These are phyloP conservation scores for Guillardia theta DNA, from an alignment of 78 protist species.

Conservation along the genomic window DNA sequence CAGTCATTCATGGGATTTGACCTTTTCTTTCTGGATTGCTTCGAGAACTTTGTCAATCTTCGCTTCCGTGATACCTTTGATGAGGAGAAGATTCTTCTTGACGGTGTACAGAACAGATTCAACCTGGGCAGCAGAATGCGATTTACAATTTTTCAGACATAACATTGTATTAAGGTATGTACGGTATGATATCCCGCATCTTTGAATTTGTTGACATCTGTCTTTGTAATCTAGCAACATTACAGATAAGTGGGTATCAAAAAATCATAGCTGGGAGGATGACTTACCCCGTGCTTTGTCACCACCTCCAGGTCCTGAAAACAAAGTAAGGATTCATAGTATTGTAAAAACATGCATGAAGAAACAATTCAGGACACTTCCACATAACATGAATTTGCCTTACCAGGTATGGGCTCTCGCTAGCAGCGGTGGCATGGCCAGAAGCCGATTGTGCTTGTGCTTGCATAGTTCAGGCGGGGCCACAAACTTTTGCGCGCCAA, in stretches of 20 bases:
- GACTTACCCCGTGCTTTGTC: not conserved
- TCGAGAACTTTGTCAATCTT: constrained; percentile 57
- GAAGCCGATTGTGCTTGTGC: no score
- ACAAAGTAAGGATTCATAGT: not conserved
- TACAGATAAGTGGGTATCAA: no score
- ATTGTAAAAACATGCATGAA: no score
- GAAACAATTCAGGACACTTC: no score
- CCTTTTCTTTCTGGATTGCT: constrained; percentile 41
- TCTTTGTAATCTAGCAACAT: constrained; percentile 34
- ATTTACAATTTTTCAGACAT: not conserved
- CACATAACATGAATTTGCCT: no score
- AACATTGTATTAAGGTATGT: not conserved
- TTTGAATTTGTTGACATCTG: not conserved
- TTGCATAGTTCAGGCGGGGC: no score
- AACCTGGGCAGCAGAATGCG: not conserved
- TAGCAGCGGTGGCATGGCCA: no score
- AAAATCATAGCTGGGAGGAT: no score
- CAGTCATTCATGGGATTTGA: not conserved
- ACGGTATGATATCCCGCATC: not conserved
- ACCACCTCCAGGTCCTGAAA: not conserved
- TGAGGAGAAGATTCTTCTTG: not conserved
- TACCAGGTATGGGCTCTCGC: no score
- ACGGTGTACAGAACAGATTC: not conserved
- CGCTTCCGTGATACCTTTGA: constrained; percentile 60
- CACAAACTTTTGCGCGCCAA: no score